A percentile compares a stretch with the other conserved stretches of the same genome.
Evolutionary conservation across 2,329 filamentous ascomycete genomes (phyloP).

Genomic region (Trichoderma sp.): DNA sequence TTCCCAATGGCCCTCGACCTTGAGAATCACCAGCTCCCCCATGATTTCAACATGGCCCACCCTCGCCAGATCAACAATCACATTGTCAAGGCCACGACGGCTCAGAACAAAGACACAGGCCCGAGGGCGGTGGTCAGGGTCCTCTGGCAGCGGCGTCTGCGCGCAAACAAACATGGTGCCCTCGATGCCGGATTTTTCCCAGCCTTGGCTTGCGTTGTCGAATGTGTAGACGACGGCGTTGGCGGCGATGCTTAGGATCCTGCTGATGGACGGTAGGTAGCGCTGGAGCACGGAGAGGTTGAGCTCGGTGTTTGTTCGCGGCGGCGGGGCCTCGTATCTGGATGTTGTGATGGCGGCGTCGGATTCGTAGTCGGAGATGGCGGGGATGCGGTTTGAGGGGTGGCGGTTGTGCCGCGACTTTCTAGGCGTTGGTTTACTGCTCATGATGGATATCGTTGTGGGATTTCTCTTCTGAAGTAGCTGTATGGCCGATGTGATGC

Average conservation of each 20-base stretch:
- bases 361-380: conserved; percentile 65
- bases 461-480: conserved; percentile 1
- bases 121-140: conserved; percentile 39
- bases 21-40: conserved; percentile 55
- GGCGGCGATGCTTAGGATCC: conserved; percentile 77
- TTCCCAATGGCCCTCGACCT: conserved; percentile 42
- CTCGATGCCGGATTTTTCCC: conserved; percentile 86
- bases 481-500: background rate
- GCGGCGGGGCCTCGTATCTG: conserved; percentile 49
- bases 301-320: conserved; percentile 78
- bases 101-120: conserved; percentile 73
- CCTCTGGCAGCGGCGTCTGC: conserved; percentile 48
- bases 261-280: conserved; percentile 72
- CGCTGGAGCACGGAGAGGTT: conserved; percentile 83
- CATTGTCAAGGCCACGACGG: conserved; percentile 69
- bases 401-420: conserved; percentile 46
- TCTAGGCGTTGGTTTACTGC: conserved; percentile 43
- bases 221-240: conserved; percentile 88
- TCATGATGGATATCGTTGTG: conserved; percentile 40
- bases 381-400: conserved; percentile 43
- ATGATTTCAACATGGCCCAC: conserved; percentile 65
- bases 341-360: conserved; percentile 54
- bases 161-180: conserved; percentile 88
- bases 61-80: conserved; percentile 64
- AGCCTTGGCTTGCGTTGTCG: conserved; percentile 61